These are phyloP conservation scores for Periconia sp. DNA, from an alignment of 2,329 filamentous ascomycete species.

Conservation along the genomic window DNA sequence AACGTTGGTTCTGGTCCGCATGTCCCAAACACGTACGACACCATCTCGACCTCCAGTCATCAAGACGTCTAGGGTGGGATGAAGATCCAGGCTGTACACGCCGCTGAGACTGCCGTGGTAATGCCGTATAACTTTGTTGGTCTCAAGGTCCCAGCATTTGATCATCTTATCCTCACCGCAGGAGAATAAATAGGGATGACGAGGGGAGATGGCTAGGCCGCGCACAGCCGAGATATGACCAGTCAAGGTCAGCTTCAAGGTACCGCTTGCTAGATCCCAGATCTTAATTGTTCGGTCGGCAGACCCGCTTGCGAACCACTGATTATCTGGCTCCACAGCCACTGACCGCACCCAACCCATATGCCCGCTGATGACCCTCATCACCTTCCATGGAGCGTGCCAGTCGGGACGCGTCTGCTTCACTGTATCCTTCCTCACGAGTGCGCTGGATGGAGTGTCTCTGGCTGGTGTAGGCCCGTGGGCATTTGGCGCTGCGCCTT, in stretches of 20 bases:
- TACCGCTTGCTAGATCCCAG: constrained; percentile 90
- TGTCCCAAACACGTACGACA: constrained; percentile 59
- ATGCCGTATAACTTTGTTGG: constrained; percentile 87
- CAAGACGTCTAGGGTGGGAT: constrained; percentile 91
- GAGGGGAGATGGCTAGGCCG: constrained; percentile 87
- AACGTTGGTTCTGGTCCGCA: constrained; percentile 90
- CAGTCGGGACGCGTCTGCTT: constrained; percentile 83
- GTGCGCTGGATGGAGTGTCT: constrained; percentile 59
- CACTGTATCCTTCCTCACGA: constrained; percentile 69
- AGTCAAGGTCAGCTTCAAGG: constrained; percentile 35
- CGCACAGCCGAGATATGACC: constrained; percentile 39
- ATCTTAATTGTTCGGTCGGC: constrained; percentile 98
- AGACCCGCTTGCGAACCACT: constrained; percentile 96
- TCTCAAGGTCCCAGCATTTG: constrained; percentile 99
- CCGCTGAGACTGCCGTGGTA: constrained; percentile 97
- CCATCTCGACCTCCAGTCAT: constrained; percentile 95
- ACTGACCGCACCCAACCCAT: constrained; percentile 79
- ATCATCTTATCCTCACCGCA: constrained; percentile 99
- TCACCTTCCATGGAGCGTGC: constrained; percentile 98
- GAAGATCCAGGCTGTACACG: constrained; percentile 91
- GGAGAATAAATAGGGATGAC: constrained; percentile 96
- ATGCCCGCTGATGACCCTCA: constrained; percentile 96
- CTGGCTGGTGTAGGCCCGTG: constrained; percentile 60
- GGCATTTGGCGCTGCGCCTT: constrained; percentile 59
- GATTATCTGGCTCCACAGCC: constrained; percentile 92